phyloP scores from a whole-genome alignment of 1,139 yeast species.

The Hemisphaericaspora xylanilytica region DNA sequence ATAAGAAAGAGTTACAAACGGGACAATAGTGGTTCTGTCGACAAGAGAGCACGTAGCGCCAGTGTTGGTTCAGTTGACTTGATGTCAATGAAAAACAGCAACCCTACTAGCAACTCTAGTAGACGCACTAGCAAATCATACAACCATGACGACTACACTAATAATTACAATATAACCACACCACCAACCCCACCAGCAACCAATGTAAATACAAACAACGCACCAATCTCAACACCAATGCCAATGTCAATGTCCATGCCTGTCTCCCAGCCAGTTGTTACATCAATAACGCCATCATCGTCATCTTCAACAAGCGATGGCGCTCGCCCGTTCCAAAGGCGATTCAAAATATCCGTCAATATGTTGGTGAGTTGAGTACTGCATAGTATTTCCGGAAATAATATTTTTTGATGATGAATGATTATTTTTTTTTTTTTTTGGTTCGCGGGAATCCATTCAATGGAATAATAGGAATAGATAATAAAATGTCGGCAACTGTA shows the following conservation, averaged over 20 bases:
- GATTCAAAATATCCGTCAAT: conserved; percentile 46
- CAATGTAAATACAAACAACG: conserved; percentile 1
- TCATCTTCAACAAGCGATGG: too few species aligned
- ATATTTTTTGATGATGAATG: background rate
- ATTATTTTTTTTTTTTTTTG: background rate
- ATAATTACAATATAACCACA: conserved; percentile 3
- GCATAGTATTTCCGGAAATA: background rate
- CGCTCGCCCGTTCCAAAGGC: conserved; percentile 18
- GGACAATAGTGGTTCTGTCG: conserved; percentile 11
- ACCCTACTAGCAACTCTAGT: background rate
- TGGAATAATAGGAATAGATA: background rate
- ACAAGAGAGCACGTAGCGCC: conserved; percentile 1
- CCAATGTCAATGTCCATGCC: background rate
- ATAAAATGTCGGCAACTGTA: background rate
- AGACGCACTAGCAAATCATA: conserved; percentile 2
- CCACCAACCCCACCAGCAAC: conserved; percentile 4
- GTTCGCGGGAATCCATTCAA: background rate
- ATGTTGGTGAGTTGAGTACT: conserved; percentile 38
- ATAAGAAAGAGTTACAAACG: conserved; percentile 40
- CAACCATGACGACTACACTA: conserved; percentile 6
- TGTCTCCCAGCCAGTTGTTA: too few species aligned
- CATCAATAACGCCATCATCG: too few species aligned
- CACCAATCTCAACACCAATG: background rate
- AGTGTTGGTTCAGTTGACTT: conserved; percentile 5
- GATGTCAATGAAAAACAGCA: conserved; percentile 12